Evolutionary conservation across 108 stramenopile genomes (phyloP), one percentile per base, ranked within the genome.

Genomic region (Hondaea fermentalgiana): DNA sequence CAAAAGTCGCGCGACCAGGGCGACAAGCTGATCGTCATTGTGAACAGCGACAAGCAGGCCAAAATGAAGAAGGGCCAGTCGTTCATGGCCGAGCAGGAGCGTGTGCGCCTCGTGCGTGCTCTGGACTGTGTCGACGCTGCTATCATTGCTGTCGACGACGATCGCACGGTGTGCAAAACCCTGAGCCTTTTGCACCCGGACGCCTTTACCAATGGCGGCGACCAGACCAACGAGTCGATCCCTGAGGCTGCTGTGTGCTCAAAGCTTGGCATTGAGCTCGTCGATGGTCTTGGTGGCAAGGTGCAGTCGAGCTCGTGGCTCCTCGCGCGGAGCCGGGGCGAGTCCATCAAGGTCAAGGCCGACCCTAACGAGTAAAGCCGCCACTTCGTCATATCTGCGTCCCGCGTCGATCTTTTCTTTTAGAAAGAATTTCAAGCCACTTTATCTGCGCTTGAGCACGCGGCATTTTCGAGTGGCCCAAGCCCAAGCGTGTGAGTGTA

Each of bases 11-110:
- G 28, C 6, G 76, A 83, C 76, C 51, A 53, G 49, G 76, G 76
- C n/a, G 76, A 83, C 76, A 83, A 83, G 76, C 76, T 83, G 49
- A 45, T 83, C 6, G 76, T 83, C 1, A 83, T 83, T 53, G 76
- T 83, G 51, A 83, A 83, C 76, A 53, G 49, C 51, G 76, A 83
- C 76, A 83, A 83, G 76, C 76, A 83, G 76, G 76, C 76, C 6
- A 25, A 21, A 2, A 83, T 83, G 76, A 83, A 83, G 76, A 83
- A 83, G 76, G 76, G 76, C 0, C 76, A 83, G 76, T 23, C 76
- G 19, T 83, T 83, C 23, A 83, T 83, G 76, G 23, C 10, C 51
- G 76, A 47, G 4, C 76, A 28, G 16, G 76, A 83, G 28, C 76
- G 76, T 23, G 76, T 83, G 45, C 76, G 76, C 76, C 76, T 83